Base-by-base conservation (phyloP, 768 basidiomycete species). In the Pholiota molesta region DNA sequence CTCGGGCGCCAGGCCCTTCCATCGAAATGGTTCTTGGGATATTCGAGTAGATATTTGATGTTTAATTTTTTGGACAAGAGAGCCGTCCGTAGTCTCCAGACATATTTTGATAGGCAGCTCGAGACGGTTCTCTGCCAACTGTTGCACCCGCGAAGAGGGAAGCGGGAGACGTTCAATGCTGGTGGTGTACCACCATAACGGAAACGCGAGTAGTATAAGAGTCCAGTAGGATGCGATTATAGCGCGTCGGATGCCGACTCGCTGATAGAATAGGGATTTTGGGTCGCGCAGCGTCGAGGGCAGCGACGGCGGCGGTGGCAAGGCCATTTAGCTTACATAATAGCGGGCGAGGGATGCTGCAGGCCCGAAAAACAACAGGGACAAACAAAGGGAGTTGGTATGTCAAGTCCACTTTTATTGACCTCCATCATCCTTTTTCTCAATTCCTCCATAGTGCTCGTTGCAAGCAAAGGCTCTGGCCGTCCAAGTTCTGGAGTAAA, bases 101-200 rank as follows among this genome's bases (percentile, higher is more conserved):
- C 79, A 78, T 59, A 87, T 72, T 35, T 69, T 74, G 54, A 87
- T 72, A 13, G 86, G 84, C 55, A 88, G 77, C 17, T 68, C 65
- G 21, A 86, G 76, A 40, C 75, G 71, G 61, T 77, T 79, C 52
- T 75, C 72, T 45, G 83, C 78, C 66, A 88, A 81, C 6, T 81
- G 78, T 42, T 73, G 72, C 35, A 95, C 87, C 21, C 85, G 82
- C 45, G 76, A 73, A 8, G 81, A 77, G 1, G 96, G 94, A 13
- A 97, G 78, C 0, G 89, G 78, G 16, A 91, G 80, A 28, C 96
- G 86, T 69, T 95, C 84, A 29, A 99, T 97, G 65, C 91, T 92
- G 5, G 97, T 99, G 28, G 91, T 89, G 55, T 80, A 82, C 94
- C 95, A 98, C 97, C 97, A 99, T 53, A 94, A 81, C 2, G 97